Conservation (phyloP, 345 rosid species). For the Linum usitatissimum region DNA sequence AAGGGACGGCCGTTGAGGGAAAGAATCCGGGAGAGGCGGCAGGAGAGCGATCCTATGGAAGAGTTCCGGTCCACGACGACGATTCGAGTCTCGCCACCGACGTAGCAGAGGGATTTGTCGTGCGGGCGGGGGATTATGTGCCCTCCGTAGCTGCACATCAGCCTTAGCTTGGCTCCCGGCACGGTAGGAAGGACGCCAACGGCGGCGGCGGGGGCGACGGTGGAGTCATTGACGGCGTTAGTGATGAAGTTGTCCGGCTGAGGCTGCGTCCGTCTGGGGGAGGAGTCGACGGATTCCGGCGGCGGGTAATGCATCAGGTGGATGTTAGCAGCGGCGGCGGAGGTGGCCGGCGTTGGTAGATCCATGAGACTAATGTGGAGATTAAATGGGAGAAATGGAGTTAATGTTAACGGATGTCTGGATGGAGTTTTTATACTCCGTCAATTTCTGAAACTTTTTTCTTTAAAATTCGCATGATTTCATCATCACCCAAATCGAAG, state of each 20-base stretch:
- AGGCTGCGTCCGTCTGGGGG: conserved; percentile 33
- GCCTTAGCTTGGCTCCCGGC: conserved; percentile 61
- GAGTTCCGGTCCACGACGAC: conserved; percentile 57
- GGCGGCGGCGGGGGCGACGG: conserved; percentile 1
- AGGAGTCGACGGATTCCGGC: conserved; percentile 33
- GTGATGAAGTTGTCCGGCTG: background rate
- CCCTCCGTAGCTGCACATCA: conserved; percentile 84
- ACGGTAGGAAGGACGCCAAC: conserved; percentile 41
- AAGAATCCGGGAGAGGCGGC: conserved; percentile 53
- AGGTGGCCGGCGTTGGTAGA: conserved; percentile 25
- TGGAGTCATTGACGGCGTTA: background rate
- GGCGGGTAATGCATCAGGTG: conserved; percentile 22
- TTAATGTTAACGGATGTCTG: background rate
- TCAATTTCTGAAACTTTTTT: too few species aligned
- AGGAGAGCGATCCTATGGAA: conserved; percentile 35
- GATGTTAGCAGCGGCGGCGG: conserved; percentile 12
- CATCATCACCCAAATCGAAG: background rate
- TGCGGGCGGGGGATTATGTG: conserved; percentile 91
- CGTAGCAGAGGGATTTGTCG: conserved; percentile 62
- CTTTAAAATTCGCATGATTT: too few species aligned
- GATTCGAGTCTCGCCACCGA: conserved; percentile 64
- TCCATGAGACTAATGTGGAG: conserved; percentile 19
- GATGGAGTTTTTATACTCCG: too few species aligned
- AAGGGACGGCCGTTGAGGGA: conserved; percentile 50
- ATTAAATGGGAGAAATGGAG: background rate